Base-by-base conservation (phyloP, 1,284 basidiomycete species). In the Ceratobasidium sp. region DNA sequence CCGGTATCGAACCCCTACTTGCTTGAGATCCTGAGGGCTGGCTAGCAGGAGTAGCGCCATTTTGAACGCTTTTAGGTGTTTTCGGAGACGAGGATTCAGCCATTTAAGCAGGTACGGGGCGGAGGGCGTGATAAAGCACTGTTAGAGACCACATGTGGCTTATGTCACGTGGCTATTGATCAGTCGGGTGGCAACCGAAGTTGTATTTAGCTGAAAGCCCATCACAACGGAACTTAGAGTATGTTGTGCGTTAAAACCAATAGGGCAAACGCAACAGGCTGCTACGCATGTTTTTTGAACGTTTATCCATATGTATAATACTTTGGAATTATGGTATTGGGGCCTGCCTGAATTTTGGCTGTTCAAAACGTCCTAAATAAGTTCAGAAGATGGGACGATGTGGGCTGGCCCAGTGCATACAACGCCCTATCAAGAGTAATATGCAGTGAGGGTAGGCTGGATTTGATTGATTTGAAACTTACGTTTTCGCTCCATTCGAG, bases 401-500 rank as follows among this genome's bases (percentile, higher is more conserved):
- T 34, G 8, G 22, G 68, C 68, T 1, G 41, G 54, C 7, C 68
- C 53, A 14, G 54, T 59, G 6, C 16, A 43, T 19, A 29, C 34
- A 4, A 59, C 43, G 5, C 68, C 68, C 68, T 71, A 46, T 41
- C 4, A 37, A 19, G 41, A 34, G 41, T 24, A 27, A n/a, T 14
- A 24, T 29, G 19, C 3, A 6, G 19, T 24, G 16, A 11, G 27
- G 29, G 3, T 24, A 27, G 2, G 24, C 41, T 24, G 19, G 7
- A 24, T 41, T 4, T 19, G 22, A 14, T 8, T 4, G 27, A 34
- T 31, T 24, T 65, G 4, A 24, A 19, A 74, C 62, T 46, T 61
- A 75, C 74, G 29, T 63, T 49, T 46, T 75, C 74, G 22, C 31
- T 31, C 74, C 74, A 75, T 29, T 72, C 74, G 2, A 75, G 14